These are phyloP conservation scores for Microdochium trichocladiopsis DNA, from an alignment of 2,329 filamentous ascomycete species.

Conservation along the genomic window DNA sequence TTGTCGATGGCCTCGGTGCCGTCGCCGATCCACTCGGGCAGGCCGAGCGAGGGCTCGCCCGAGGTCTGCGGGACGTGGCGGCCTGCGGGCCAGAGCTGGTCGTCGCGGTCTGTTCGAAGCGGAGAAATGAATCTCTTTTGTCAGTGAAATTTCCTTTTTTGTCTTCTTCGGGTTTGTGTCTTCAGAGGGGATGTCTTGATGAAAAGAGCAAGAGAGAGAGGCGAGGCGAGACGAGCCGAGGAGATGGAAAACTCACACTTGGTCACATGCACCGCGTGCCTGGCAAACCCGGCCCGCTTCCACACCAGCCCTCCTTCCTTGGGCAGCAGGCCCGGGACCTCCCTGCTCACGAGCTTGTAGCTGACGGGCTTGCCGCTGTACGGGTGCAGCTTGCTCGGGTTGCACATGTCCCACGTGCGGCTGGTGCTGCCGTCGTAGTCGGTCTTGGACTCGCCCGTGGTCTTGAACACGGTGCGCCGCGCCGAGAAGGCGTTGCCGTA, in stretches of 20 bases:
- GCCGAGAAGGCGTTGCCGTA: conserved; percentile 90
- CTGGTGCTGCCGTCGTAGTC: conserved; percentile 77
- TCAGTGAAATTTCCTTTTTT: background rate
- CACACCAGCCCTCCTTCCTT: conserved; percentile 78
- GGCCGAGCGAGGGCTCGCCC: conserved; percentile 65
- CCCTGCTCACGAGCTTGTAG: conserved; percentile 86
- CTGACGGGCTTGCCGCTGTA: conserved; percentile 77
- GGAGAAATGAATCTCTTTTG: no score
- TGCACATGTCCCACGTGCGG: conserved; percentile 86
- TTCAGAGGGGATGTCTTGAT: background rate
- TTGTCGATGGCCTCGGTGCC: conserved; percentile 65
- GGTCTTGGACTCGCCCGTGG: conserved; percentile 59
- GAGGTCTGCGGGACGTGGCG: conserved; percentile 85
- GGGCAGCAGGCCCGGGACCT: conserved; percentile 71
- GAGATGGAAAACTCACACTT: conserved; percentile 58
- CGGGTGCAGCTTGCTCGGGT: conserved; percentile 76
- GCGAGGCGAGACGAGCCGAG: no score
- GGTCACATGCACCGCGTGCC: conserved; percentile 83
- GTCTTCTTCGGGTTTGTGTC: background rate
- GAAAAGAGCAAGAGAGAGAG: background rate
- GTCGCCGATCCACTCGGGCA: conserved; percentile 72
- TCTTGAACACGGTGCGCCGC: conserved; percentile 73
- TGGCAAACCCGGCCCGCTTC: conserved; percentile 82
- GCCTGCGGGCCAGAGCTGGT: conserved; percentile 78
- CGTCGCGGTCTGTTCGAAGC: conserved; percentile 57